Conservation (phyloP, 1,284 basidiomycete genomes). For the Fomitopsis betulina region DNA sequence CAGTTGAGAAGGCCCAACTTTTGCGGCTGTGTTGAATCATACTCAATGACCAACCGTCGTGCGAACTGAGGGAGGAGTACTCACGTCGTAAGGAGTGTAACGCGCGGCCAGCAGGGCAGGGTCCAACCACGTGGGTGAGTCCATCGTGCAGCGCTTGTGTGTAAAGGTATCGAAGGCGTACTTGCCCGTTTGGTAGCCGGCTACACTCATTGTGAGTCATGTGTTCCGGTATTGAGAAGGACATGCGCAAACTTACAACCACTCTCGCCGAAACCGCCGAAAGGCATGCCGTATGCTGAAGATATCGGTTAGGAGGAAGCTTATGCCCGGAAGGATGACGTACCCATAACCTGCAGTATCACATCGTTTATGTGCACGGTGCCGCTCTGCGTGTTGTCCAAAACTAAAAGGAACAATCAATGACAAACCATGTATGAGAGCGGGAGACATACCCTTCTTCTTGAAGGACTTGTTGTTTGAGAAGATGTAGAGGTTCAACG, state of each 20-base stretch:
- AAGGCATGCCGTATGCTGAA: slow-evolving; percentile 54
- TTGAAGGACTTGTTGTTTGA: slow-evolving; percentile 51
- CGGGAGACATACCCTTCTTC: slow-evolving; percentile 39
- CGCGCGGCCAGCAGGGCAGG: slow-evolving; percentile 13
- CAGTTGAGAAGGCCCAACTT: neutral
- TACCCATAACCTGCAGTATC: slow-evolving; percentile 47
- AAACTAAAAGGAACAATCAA: slow-evolving; percentile 36
- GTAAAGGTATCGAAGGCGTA: slow-evolving; percentile 66
- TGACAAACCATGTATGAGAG: neutral
- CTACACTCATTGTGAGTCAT: slow-evolving; percentile 27
- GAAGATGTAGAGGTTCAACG: slow-evolving; percentile 74
- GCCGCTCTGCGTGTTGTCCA: slow-evolving; percentile 61
- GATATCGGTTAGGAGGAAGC: slow-evolving; percentile 1
- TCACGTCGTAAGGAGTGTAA: slow-evolving; percentile 21
- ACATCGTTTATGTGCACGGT: slow-evolving; percentile 59
- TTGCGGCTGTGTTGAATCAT: neutral
- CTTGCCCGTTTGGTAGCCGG: slow-evolving; percentile 59
- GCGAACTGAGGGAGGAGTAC: neutral
- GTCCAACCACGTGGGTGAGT: slow-evolving; percentile 56
- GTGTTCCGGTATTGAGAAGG: neutral
- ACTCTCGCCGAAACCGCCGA: slow-evolving; percentile 66
- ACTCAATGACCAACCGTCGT: neutral
- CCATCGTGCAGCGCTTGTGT: slow-evolving; percentile 53
- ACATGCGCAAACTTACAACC: slow-evolving; percentile 45
- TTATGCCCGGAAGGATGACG: neutral